A percentile compares a stretch with the other conserved stretches of the same genome.
Evolutionary conservation across 495 filamentous ascomycete species (phyloP).

Genomic region (Margaritispora aquatica): DNA sequence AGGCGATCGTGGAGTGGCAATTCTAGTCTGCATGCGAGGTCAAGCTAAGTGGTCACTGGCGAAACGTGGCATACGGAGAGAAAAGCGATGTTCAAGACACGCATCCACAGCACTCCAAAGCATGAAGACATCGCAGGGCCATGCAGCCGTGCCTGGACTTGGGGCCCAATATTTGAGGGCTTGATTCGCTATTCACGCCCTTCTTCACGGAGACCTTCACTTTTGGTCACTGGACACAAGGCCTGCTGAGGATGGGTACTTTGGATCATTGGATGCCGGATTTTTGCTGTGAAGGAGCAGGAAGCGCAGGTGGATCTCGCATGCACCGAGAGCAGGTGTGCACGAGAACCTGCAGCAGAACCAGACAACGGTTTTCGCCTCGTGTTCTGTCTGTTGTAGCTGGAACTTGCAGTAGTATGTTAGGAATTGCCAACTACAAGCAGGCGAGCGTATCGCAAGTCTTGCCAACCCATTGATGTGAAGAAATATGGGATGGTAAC

Average conservation of each 20-base stretch:
- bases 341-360: background rate
- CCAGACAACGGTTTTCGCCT: background rate
- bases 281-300: background rate
- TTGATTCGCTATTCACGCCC: background rate
- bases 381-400: background rate
- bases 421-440: background rate
- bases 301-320: background rate
- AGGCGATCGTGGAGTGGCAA: background rate
- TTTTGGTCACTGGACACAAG: background rate
- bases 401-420: background rate
- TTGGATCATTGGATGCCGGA: background rate
- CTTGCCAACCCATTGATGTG: background rate
- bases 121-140: background rate
- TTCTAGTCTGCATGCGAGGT: background rate
- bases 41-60: background rate
- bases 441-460: background rate
- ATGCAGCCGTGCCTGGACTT: background rate
- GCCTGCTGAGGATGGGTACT: background rate
- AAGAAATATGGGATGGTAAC: background rate
- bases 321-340: background rate
- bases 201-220: background rate
- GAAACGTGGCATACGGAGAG: slow-evolving; percentile 8
- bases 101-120: background rate
- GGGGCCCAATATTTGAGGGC: background rate
- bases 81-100: background rate